Base-by-base conservation (phyloP, 139 green algal genomes). In the Desmodesmus armatus region DNA sequence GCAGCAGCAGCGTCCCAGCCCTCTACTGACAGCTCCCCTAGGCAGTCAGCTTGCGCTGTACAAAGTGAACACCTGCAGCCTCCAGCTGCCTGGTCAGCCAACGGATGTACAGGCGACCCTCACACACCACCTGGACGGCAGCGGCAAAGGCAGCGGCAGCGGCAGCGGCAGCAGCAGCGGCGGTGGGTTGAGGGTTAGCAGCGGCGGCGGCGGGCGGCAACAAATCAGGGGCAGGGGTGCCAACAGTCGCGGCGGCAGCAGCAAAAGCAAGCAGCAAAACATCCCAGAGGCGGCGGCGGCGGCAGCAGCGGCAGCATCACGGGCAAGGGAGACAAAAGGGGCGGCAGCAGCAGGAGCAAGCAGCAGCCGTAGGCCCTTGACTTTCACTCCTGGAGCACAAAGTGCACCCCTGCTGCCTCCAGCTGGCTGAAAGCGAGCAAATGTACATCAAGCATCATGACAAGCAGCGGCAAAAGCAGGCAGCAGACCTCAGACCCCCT, bases 341-440 rank as follows among this genome's bases (percentile, higher is more conserved):
- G 53, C 47, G n/a, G 53, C 53, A 63, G 53, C 15, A 63, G 53
- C 58, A 35, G 58, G 27, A 66, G 58, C 58, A 66, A 27, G 21
- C 79, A 2, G 94, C 75, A 19, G 74, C 23, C 44, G 90, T 84
- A 31, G 67, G 90, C 3, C 43, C 40, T 23, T 63, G 41, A n/a
- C n/a, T 27, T 44, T n/a, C n/a, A 51, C 51, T 93, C 67, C 23
- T 66, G 80, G 11, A 85, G 72, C 70, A 70, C 27, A 39, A 89
- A 43, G 37, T n/a, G 33, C 0, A 75, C 87, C 5, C 91, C 85
- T 25, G 81, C 63, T 23, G 74, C 66, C 29, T 55, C 4, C 0
- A 95, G 53, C 69, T 88, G 73, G 3, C 47, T 19, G 5, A n/a
- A 43, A 89, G 86, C 78, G 72, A 89, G 27, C 60, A 73, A 63